These are phyloP conservation scores for Naematelia encephala DNA, from an alignment of 768 basidiomycete genomes.

Conservation along the genomic window DNA sequence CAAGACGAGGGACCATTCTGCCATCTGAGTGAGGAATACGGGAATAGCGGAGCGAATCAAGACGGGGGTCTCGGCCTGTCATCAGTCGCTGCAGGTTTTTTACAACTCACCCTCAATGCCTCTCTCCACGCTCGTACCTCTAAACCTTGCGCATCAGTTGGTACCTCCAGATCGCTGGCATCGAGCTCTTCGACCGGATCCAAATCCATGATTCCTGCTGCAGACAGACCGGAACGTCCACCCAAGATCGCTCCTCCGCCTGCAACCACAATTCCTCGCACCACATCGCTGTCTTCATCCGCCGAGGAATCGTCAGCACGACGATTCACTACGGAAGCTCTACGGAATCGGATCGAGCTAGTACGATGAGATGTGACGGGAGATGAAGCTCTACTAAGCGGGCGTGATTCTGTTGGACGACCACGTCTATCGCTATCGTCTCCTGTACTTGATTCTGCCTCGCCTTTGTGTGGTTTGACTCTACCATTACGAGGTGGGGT, in stretches of 20 bases:
- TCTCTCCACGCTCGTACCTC: slow-evolving; percentile 37
- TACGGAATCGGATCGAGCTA: neutral
- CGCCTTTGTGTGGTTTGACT: slow-evolving; percentile 3
- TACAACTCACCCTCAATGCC: slow-evolving; percentile 32
- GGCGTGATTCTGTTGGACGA: slow-evolving; percentile 15
- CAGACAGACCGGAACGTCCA: slow-evolving; percentile 22
- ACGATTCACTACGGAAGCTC: slow-evolving; percentile 16
- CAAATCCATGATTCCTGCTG: slow-evolving; percentile 36
- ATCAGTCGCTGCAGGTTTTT: neutral
- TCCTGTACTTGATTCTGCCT: neutral
- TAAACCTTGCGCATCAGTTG: slow-evolving; percentile 30
- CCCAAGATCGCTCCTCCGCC: slow-evolving; percentile 36
- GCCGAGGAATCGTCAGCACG: slow-evolving; percentile 38
- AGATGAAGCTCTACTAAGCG: slow-evolving; percentile 20
- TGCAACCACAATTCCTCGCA: slow-evolving; percentile 20
- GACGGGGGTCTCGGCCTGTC: slow-evolving; percentile 40
- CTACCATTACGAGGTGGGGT: slow-evolving; percentile 29
- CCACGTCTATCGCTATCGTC: slow-evolving; percentile 13
- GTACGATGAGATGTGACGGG: neutral
- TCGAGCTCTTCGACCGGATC: slow-evolving; percentile 49
- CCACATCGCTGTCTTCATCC: slow-evolving; percentile 38
- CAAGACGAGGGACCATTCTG: slow-evolving; percentile 79
- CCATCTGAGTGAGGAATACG: slow-evolving; percentile 43
- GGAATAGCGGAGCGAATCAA: slow-evolving; percentile 36
- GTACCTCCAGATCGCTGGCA: slow-evolving; percentile 45